Base-by-base conservation (phyloP, 2,329 filamentous ascomycete species). In the Sporothrix brunneoviolacea region DNA sequence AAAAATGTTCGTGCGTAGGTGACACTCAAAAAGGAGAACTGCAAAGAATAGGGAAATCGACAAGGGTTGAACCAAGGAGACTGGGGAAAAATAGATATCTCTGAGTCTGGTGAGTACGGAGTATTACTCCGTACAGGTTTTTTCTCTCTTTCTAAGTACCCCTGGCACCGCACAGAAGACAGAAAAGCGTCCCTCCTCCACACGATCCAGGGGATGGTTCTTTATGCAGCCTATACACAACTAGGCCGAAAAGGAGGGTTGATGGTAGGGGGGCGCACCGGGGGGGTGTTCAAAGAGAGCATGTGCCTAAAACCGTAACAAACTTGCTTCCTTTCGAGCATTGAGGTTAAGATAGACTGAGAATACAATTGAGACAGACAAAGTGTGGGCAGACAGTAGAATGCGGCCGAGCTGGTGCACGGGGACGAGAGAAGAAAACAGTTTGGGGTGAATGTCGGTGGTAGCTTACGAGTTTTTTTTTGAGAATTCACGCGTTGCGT, bases 21-120 rank as follows among this genome's bases (percentile, higher is more conserved):
- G 28, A 48, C 37, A 18, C 22, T 33, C 15, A 40, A 48, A 48
- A 48, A 21, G 28, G 37, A 48, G 12, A 48, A 48, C 35, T 15
- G 19, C 8, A 24, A 18, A 48, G 18, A 18, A 10, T 10, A 10
- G 10, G 24, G 6, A 36, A 27, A 9, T 8, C 28, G 45, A 24
- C 27, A 24, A 22, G 45, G 45, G 45, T 21, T 16, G 8, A 15
- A 12, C 3, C 19, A 21, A 38, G n/a, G 6, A 19, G 6, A 37
- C n/a, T 21, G 32, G 16, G 27, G 19, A 9, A 18, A 28, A 28
- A 28, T 6, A 28, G 10, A 28, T 10, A 28, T 10, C 24, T n/a
- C n/a, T n/a, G n/a, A n/a, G n/a, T n/a, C n/a, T n/a, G n/a, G n/a
- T n/a, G n/a, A 18, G 22, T n/a, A n/a, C 18, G 12, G 33, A 6